Base-by-base conservation (phyloP, 805 yeast genomes). In the Lipomyces anomalus region DNA sequence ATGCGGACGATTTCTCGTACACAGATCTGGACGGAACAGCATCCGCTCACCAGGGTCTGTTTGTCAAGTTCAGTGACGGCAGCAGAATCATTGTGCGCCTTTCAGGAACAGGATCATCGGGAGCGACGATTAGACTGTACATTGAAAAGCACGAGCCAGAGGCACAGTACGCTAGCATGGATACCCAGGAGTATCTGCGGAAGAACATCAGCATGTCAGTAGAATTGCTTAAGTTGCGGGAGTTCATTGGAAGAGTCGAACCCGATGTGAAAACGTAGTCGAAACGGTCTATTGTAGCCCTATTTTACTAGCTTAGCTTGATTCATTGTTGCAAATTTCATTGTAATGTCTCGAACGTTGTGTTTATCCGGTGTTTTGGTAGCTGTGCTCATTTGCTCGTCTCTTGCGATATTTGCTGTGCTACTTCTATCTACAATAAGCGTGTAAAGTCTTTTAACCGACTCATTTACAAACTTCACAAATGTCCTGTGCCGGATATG, bases 31-130 rank as follows among this genome's bases (percentile, higher is more conserved):
- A 92, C 65, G 97, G 97, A 24, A 80, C 90, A 1, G 88, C 90
- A 4, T 84, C 95, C 2, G 61, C 66, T 3, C 79, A 88, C 61
- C 98, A 90, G 71, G 98, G 98, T 30, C 74, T 92, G 43, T 89
- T 72, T 60, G 82, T 88, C 53, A 88, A 83, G 67, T 75, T 88
- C 52, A 76, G 75, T 40, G 80, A 80, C 58, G 96, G 97, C 4
- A 74, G 84, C 49, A 78, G 97, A 64, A 78, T 89, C 43, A 84
- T 92, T 30, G 84, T 87, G 43, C 82, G 98, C 67, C 73, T 92
- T 54, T 87, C 96, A 0, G 98, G 98, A 46, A 90, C 98, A 2
- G 98, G 98, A 13, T 88, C 97, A 1, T 82, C 95, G 1, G 98
- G 98, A 40, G 97, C 98, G 18, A 90, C 98, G 4, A 88, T 92